Evolutionary conservation across 805 yeast genomes (phyloP), one percentile per base, ranked within the genome.

Genomic region (Saccharomycopsis guyanensis): DNA sequence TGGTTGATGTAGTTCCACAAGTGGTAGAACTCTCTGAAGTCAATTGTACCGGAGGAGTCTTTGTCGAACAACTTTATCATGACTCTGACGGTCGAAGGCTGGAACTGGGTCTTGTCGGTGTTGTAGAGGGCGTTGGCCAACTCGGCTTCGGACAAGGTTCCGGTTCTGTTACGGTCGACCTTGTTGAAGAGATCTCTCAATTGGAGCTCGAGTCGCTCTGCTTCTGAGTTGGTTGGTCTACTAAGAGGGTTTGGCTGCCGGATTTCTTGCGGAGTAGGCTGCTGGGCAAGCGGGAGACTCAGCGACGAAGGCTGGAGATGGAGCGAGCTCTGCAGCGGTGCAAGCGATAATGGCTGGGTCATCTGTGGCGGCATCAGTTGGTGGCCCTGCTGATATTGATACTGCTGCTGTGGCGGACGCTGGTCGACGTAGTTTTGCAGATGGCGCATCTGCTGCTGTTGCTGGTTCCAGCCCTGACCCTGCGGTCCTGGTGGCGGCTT

Each of bases 1-100:
- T 82, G 82, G 16, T 77, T 66, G 35, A 82, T 65, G 55, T 82
- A 81, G 56, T 79, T 76, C 87, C 87, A 82, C 41, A 82, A 64
- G 51, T 80, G 78, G 45, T 74, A 75, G 56, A 82, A 82, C 60
- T 82, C 87, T 44, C 73, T 76, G 54, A 77, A 81, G 42, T 71
- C 68, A n/a, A 74, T 65, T 1, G 71, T 62, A 5, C 73, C 68
- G n/a, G 68, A 66, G 10, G 66, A 63, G 49, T 72, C 71, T 40
- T 72, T 70, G 54, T 79, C 80, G 59, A 81, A 81, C 57, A 82
- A 62, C 57, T 73, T 72, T 47, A 82, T 75, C 85, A 82, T 80
- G 31, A 82, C 63, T 43, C 66, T 59, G 27, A 81, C 75, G 1
- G 88, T 80, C 20, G 77, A 72, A 16, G 75, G 69, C 54, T 77